Conservation (phyloP, 1,139 yeast genomes). For the Pichia sp. region DNA sequence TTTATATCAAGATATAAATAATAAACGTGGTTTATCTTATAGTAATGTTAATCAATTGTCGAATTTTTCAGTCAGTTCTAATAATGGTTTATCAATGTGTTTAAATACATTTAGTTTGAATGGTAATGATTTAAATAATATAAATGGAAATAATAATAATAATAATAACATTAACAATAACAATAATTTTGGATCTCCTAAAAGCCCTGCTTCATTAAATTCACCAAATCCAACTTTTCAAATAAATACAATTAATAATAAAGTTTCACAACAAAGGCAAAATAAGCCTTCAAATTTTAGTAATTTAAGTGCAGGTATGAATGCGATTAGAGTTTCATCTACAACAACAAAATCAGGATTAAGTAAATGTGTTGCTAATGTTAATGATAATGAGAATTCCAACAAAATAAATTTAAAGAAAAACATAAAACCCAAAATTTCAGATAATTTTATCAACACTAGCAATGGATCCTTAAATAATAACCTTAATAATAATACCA, state of each 20-base stretch:
- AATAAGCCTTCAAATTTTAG: conserved; percentile 17
- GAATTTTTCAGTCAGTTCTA: background rate
- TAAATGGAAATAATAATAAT: background rate
- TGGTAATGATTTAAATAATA: background rate
- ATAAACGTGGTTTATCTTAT: conserved; percentile 24
- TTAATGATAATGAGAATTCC: background rate
- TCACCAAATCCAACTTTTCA: background rate
- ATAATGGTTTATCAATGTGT: background rate
- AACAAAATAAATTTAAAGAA: background rate
- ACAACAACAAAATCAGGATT: conserved; percentile 13
- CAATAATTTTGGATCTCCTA: background rate
- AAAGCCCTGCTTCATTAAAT: background rate
- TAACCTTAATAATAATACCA: too few species aligned
- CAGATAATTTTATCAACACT: background rate
- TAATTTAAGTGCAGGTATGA: conserved; percentile 21
- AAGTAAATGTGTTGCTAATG: conserved; percentile 11
- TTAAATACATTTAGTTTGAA: background rate
- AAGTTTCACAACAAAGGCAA: conserved; percentile 8
- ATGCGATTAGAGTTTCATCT: conserved; percentile 14
- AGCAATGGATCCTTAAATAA: background rate
- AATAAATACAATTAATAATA: background rate
- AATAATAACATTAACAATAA: conserved; percentile 3
- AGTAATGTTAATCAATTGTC: background rate
- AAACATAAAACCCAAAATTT: too few species aligned
- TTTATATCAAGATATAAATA: conserved; percentile 26